These are phyloP conservation scores for Linnemannia schmuckeri DNA, from an alignment of 192 early-diverging fungal species.

Conservation along the genomic window DNA sequence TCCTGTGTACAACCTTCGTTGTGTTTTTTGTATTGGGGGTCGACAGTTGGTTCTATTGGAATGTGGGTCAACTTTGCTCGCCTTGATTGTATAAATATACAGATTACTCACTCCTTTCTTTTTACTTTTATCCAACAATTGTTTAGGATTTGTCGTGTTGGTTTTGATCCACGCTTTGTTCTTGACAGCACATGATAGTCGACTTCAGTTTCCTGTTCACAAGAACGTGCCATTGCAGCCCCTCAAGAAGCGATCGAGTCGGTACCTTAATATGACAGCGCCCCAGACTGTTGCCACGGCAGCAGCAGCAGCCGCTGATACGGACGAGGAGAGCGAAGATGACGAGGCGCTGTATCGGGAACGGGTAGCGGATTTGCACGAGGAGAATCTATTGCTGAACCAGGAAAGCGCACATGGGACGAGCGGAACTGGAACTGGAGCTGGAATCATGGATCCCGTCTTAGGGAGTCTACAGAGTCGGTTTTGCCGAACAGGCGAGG, in stretches of 20 bases:
- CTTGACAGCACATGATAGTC: conserved; percentile 42
- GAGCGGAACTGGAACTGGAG: conserved; percentile 9
- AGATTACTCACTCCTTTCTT: conserved; percentile 1
- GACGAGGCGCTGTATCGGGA: conserved; percentile 31
- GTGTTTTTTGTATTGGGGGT: background rate
- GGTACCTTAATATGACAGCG: conserved; percentile 33
- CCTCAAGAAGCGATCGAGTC: conserved; percentile 39
- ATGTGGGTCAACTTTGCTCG: background rate
- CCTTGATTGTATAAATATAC: background rate
- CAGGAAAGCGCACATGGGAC: conserved; percentile 8
- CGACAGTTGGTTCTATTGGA: background rate
- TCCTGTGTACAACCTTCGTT: background rate
- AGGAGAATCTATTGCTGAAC: conserved; percentile 23
- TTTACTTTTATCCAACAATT: background rate
- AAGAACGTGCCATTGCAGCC: conserved; percentile 49
- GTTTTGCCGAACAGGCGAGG: conserved; percentile 28
- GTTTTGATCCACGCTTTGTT: conserved; percentile 31
- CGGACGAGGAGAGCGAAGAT: conserved; percentile 48
- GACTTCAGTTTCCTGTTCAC: conserved; percentile 41
- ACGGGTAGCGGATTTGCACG: conserved; percentile 33
- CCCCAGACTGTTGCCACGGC: conserved; percentile 10
- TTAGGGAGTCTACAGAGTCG: conserved; percentile 34
- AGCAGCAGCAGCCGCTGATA: conserved; percentile 27
- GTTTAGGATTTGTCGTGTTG: conserved; percentile 38
- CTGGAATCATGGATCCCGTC: conserved; percentile 5